These are phyloP conservation scores for Spatholobus suberectus DNA, from an alignment of 306 rosid species.

Conservation along the genomic window DNA sequence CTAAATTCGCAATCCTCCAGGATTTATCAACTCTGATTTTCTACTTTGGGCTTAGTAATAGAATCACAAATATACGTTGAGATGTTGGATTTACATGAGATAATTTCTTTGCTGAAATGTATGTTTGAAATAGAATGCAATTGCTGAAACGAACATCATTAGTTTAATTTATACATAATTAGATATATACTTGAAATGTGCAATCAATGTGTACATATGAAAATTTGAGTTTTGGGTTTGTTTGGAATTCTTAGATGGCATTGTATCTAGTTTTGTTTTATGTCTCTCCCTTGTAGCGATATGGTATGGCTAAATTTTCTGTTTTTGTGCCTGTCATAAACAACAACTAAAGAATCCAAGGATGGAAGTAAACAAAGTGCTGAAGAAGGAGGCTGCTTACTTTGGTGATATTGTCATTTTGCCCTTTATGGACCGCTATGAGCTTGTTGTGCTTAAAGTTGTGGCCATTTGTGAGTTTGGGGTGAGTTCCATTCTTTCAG, in stretches of 20 bases:
- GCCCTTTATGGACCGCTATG: conserved; percentile 95
- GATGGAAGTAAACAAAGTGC: conserved; percentile 83
- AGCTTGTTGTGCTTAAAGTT: conserved; percentile 91
- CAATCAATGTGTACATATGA: not conserved
- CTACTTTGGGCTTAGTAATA: not conserved
- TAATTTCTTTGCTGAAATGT: not conserved
- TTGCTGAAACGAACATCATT: not conserved
- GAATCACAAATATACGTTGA: not conserved
- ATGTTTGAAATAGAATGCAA: not conserved
- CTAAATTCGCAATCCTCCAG: not conserved
- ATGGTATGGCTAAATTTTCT: conserved; percentile 38
- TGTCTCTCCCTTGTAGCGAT: not conserved
- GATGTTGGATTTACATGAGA: not conserved
- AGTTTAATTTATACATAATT: not conserved
- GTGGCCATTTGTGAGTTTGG: conserved; percentile 93
- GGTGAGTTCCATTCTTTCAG: conserved; percentile 52
- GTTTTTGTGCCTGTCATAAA: conserved; percentile 22
- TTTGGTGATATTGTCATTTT: conserved; percentile 88
- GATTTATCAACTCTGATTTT: not conserved
- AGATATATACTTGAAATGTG: conserved; percentile 1
- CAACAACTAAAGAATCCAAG: conserved; percentile 75
- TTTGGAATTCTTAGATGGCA: conserved; percentile 14
- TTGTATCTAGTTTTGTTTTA: conserved; percentile 23
- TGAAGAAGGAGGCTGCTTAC: conserved; percentile 89
- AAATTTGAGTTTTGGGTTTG: conserved; percentile 7